phyloP scores from a whole-genome alignment of 2,329 filamentous ascomycete species.

The Cordyceps javanica region DNA sequence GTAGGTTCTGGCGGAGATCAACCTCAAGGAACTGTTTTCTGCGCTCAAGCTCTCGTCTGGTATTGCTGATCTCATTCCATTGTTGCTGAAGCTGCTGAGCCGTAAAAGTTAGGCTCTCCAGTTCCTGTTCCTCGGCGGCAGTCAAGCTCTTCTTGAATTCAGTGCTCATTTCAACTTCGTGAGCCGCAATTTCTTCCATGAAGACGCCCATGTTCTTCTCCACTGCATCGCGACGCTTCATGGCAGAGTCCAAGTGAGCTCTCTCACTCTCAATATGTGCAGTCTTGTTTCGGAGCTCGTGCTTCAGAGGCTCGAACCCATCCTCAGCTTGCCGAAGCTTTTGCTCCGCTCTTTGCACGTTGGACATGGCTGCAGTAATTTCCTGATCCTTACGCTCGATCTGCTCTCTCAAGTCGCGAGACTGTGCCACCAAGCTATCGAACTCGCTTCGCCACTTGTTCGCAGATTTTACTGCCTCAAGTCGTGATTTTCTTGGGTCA shows the following conservation, averaged over 20 bases:
- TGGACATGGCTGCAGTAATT: constrained; percentile 79
- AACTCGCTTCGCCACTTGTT: constrained; percentile 69
- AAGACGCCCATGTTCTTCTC: constrained; percentile 70
- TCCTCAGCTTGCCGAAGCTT: constrained; percentile 70
- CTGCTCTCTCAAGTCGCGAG: constrained; percentile 59
- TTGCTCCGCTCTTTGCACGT: constrained; percentile 77
- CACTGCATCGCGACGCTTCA: constrained; percentile 58
- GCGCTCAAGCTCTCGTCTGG: constrained; percentile 70
- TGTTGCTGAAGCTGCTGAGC: constrained; percentile 71
- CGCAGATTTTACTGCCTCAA: constrained; percentile 75
- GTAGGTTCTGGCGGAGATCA: constrained; percentile 82
- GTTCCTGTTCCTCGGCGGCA: constrained; percentile 70
- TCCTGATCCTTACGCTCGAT: constrained; percentile 80
- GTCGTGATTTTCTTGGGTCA: constrained; percentile 75
- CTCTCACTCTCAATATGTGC: constrained; percentile 66
- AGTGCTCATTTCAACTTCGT: constrained; percentile 73
- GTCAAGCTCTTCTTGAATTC: constrained; percentile 91
- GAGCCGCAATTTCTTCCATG: constrained; percentile 66
- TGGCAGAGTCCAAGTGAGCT: constrained; percentile 66
- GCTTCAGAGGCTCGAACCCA: constrained; percentile 72
- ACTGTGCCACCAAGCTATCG: constrained; percentile 59
- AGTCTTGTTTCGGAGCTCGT: constrained; percentile 71
- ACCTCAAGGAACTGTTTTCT: constrained; percentile 79
- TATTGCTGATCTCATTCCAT: constrained; percentile 67
- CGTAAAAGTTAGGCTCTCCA: constrained; percentile 63